A percentile compares a stretch with the other conserved stretches of the same genome.
Conservation (phyloP, 371 early-diverging fungal species). For the Apophysomyces variabilis region DNA sequence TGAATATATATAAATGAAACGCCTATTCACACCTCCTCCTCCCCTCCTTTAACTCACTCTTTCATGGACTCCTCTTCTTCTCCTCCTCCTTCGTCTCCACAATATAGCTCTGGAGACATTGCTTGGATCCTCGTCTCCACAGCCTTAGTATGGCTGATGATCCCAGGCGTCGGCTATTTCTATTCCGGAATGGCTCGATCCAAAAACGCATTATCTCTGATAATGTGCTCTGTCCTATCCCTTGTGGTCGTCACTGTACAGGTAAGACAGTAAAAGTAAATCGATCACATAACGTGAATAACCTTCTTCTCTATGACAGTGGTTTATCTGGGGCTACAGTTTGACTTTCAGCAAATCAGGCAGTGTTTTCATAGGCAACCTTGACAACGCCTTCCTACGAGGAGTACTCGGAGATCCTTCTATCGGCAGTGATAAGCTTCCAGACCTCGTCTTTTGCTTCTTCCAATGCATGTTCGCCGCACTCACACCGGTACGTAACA, state of each 20-base stretch:
- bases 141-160: constrained; percentile 86
- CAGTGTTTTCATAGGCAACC: constrained; percentile 78
- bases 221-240: constrained; percentile 71
- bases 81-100: background rate
- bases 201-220: constrained; percentile 81
- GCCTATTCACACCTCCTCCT: background rate
- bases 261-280: constrained; percentile 21
- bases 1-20: background rate
- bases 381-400: constrained; percentile 72
- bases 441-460: constrained; percentile 67
- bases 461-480: constrained; percentile 56
- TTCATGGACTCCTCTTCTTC: background rate
- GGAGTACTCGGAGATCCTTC: constrained; percentile 61
- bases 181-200: constrained; percentile 89
- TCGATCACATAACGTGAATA: too few relatives aligned
- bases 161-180: constrained; percentile 87
- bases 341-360: constrained; percentile 80
- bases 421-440: constrained; percentile 61
- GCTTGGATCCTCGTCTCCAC: constrained; percentile 73
- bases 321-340: constrained; percentile 90
- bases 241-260: constrained; percentile 69
- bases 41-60: background rate
- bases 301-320: constrained; percentile 43
- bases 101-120: constrained; percentile 61
- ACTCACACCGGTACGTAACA: constrained; percentile 59